phyloP scores from a whole-genome alignment of 305 asterid genomes.

The Fraxinus angustifolia region DNA sequence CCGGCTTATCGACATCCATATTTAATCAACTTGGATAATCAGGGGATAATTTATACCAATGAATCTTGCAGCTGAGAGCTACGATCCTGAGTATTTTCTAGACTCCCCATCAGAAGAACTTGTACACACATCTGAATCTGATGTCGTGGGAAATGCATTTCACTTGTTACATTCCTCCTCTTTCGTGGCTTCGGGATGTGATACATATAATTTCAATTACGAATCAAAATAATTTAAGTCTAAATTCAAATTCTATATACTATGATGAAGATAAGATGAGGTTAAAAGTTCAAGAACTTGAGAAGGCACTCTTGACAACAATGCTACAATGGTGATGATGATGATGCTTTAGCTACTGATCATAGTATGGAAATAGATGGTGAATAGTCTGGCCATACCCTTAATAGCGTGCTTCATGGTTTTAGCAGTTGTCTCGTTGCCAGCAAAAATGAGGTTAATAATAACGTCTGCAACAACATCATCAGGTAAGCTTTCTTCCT shows the following conservation, averaged over 20 bases:
- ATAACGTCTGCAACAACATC: too few species aligned
- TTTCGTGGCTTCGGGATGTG: constrained; percentile 23
- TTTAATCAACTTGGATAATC: constrained; percentile 36
- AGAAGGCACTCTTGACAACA: constrained; percentile 55
- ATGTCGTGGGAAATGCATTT: constrained; percentile 35
- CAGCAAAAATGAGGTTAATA: too few species aligned
- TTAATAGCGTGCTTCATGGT: too few species aligned
- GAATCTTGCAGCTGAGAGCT: constrained; percentile 55
- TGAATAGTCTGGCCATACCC: too few species aligned
- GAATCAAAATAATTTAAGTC: constrained; percentile 39
- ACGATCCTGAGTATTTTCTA: constrained; percentile 21
- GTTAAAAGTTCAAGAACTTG: constrained; percentile 79
- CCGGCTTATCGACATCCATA: constrained; percentile 29
- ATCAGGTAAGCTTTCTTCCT: too few species aligned
- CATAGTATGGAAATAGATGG: too few species aligned
- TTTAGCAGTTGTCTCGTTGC: too few species aligned
- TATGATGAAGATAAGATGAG: constrained; percentile 53
- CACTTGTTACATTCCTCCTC: constrained; percentile 31
- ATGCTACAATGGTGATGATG: too few species aligned
- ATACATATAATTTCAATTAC: constrained; percentile 26
- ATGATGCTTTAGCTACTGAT: too few species aligned
- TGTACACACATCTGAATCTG: constrained; percentile 31
- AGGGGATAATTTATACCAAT: constrained; percentile 38
- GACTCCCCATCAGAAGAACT: constrained; percentile 57
- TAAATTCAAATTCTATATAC: constrained; percentile 39